phyloP scores from a whole-genome alignment of 2,329 filamentous ascomycete genomes.

The Didymella exigua region DNA sequence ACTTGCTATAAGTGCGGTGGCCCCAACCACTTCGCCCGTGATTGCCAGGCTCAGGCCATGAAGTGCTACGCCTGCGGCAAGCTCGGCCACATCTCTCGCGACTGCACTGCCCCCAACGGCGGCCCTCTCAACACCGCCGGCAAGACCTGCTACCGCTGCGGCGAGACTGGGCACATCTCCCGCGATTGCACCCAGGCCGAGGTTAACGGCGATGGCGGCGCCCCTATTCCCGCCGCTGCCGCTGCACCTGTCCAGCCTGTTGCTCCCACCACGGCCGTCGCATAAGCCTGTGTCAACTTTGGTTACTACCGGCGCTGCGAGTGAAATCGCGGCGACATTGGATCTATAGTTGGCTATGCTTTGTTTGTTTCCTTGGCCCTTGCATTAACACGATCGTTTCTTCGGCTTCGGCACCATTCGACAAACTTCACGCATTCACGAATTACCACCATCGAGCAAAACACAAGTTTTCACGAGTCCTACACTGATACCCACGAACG shows the following conservation, averaged over 20 bases:
- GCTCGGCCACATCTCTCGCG: constrained; percentile 85
- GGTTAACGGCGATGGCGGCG: constrained; percentile 51
- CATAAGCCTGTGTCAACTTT: constrained; percentile 30
- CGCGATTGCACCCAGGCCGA: constrained; percentile 87
- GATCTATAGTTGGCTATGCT: not conserved
- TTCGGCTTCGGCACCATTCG: constrained; percentile 40
- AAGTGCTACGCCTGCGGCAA: constrained; percentile 98
- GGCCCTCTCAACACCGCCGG: constrained; percentile 93
- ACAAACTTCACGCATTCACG: constrained; percentile 47
- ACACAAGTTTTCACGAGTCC: constrained; percentile 50
- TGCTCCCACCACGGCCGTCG: constrained; percentile 50
- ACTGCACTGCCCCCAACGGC: constrained; percentile 96
- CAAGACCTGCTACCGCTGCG: constrained; percentile 98
- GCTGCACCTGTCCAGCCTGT: constrained; percentile 43
- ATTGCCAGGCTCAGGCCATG: constrained; percentile 98
- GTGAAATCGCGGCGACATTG: constrained; percentile 24
- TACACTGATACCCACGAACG: constrained; percentile 53
- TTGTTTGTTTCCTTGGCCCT: constrained; percentile 22
- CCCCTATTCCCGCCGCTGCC: constrained; percentile 31
- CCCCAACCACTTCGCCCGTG: constrained; percentile 96
- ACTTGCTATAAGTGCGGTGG: constrained; percentile 76
- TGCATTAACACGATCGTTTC: constrained; percentile 41
- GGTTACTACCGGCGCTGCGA: constrained; percentile 15
- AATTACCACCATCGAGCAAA: constrained; percentile 37
- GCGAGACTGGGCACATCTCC: constrained; percentile 93